Conservation (phyloP, 345 rosid genomes). For the Bruguiera gymnorhiza region DNA sequence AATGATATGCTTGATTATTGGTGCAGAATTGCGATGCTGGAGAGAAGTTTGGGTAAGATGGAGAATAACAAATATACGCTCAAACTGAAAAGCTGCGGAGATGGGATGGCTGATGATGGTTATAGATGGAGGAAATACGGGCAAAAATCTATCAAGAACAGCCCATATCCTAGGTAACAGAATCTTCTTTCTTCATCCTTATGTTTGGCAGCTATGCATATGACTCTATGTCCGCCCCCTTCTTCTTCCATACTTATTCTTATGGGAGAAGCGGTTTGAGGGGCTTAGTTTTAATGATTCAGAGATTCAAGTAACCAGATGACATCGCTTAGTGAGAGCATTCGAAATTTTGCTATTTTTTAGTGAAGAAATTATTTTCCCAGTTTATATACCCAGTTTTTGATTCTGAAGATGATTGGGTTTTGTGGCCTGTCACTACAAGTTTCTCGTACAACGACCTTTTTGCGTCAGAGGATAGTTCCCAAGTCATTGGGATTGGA, state of each 20-base stretch:
- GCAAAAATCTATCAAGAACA: slow-evolving; percentile 82
- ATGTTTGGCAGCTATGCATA: neutral
- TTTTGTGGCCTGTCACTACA: no score
- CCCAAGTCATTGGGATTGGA: neutral
- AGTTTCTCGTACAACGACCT: neutral
- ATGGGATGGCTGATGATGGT: slow-evolving; percentile 73
- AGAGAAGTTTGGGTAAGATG: slow-evolving; percentile 38
- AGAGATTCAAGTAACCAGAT: no score
- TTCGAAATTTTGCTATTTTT: no score
- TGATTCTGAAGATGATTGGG: no score
- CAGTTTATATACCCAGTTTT: no score
- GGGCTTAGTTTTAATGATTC: no score
- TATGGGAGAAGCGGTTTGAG: no score
- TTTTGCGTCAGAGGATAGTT: neutral
- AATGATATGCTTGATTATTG: neutral
- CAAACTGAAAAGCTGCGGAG: slow-evolving; percentile 52
- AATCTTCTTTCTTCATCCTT: neutral
- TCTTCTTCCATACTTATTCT: no score
- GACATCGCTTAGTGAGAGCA: no score
- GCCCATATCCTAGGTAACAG: slow-evolving; percentile 73
- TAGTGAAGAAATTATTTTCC: no score
- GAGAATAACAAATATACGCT: slow-evolving; percentile 65
- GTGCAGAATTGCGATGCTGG: slow-evolving; percentile 24
- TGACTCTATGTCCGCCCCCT: no score
- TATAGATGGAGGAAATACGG: slow-evolving; percentile 97